Conservation (phyloP, 2,329 filamentous ascomycete species). For the Dendrostoma leiphaemia region DNA sequence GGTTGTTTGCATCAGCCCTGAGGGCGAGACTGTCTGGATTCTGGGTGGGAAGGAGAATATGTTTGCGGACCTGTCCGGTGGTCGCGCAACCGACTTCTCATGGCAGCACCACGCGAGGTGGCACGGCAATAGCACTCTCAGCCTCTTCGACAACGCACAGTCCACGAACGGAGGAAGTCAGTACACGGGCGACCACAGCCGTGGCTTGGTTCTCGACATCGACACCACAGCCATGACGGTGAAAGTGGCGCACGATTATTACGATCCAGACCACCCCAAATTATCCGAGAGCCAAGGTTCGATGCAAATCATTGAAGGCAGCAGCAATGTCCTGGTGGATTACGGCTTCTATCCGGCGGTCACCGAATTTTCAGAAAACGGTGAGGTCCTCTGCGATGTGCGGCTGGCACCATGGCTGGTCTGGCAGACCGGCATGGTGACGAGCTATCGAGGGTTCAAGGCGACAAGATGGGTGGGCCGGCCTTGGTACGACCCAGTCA, state of each 20-base stretch:
- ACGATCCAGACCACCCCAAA: constrained; percentile 23
- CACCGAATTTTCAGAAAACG: constrained; percentile 16
- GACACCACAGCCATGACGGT: constrained; percentile 29
- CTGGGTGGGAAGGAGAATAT: constrained; percentile 34
- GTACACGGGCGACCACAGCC: constrained; percentile 25
- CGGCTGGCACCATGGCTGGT: constrained; percentile 18
- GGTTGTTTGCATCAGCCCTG: constrained; percentile 28
- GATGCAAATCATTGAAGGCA: constrained; percentile 7
- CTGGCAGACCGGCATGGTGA: constrained; percentile 18
- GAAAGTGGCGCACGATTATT: constrained; percentile 28
- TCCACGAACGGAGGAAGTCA: constrained; percentile 29
- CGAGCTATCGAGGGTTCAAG: constrained; percentile 22
- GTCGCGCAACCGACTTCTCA: constrained; percentile 33
- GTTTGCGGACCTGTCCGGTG: constrained; percentile 33
- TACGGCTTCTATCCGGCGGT: constrained; percentile 20
- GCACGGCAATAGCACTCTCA: constrained; percentile 30
- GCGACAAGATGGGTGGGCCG: constrained; percentile 16
- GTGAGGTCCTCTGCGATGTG: constrained; percentile 21
- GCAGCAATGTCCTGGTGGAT: constrained; percentile 16
- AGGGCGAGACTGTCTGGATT: constrained; percentile 33
- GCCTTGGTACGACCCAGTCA: constrained; percentile 12
- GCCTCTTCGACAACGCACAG: constrained; percentile 38
- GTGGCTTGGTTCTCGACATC: constrained; percentile 30
- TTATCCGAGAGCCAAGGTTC: constrained; percentile 13
- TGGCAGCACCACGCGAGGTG: constrained; percentile 39